phyloP scores from a whole-genome alignment of 192 early-diverging fungal species.

The Mortierella claussenii region DNA sequence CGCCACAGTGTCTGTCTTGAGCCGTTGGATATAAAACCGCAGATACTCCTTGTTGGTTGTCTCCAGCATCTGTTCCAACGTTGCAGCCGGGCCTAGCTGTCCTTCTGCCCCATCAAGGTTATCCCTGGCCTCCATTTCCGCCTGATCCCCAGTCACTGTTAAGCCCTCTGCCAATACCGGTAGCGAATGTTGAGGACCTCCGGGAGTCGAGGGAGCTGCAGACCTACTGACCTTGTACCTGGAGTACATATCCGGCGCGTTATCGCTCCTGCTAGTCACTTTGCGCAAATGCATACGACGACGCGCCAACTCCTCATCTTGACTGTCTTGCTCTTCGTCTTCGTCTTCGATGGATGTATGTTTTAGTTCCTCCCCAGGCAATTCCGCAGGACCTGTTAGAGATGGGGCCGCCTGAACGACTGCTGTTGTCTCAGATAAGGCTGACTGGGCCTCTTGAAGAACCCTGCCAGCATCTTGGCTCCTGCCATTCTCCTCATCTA shows the following conservation, averaged over 20 bases:
- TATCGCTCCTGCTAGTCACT: conserved; percentile 27
- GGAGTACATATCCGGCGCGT: conserved; percentile 34
- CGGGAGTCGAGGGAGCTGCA: background rate
- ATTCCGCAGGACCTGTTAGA: background rate
- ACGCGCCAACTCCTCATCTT: conserved; percentile 25
- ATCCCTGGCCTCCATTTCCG: background rate
- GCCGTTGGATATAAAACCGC: conserved; percentile 32
- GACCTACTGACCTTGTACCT: conserved; percentile 41
- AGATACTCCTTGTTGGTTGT: conserved; percentile 16
- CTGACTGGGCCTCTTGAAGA: background rate
- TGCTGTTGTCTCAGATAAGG: background rate
- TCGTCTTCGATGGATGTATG: background rate
- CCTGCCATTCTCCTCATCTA: background rate
- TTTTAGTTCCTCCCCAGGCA: background rate
- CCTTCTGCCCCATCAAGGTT: background rate
- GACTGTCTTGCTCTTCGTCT: conserved; percentile 1
- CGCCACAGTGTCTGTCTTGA: conserved; percentile 50
- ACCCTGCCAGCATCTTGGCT: background rate
- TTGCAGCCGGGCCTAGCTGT: conserved; percentile 23
- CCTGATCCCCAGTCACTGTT: background rate
- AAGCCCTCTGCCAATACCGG: background rate
- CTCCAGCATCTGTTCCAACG: conserved; percentile 30
- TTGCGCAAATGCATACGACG: conserved; percentile 13
- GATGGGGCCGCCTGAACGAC: background rate
- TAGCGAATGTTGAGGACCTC: background rate